These are phyloP conservation scores for Crataegus laevigata DNA, from an alignment of 306 rosid species.

Conservation along the genomic window DNA sequence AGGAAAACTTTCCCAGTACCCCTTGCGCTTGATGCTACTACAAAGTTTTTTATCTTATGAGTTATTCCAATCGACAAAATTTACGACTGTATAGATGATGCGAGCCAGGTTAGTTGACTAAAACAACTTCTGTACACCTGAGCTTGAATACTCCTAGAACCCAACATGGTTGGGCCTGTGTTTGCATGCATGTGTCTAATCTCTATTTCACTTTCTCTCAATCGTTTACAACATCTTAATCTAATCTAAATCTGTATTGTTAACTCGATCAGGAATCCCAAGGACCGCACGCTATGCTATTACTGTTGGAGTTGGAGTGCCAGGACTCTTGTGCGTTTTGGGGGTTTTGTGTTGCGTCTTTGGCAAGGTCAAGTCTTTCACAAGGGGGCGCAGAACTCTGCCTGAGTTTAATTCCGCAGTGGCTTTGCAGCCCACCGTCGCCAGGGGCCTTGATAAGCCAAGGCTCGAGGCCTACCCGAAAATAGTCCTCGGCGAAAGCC, in stretches of 20 bases:
- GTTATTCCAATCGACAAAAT: neutral
- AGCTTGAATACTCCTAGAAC: too few relatives aligned
- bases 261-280: conserved; percentile 38
- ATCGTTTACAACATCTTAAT: neutral
- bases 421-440: conserved; percentile 13
- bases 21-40: neutral
- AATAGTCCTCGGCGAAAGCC: conserved; percentile 43
- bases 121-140: too few relatives aligned
- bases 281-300: conserved; percentile 39
- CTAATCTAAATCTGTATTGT: neutral
- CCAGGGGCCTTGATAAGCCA: conserved; percentile 41
- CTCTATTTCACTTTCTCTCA: neutral
- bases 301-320: conserved; percentile 40
- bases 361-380: conserved; percentile 19
- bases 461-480: conserved; percentile 60
- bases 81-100: neutral
- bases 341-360: conserved; percentile 32
- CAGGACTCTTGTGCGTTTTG: conserved; percentile 26
- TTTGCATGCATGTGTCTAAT: neutral
- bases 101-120: too few relatives aligned
- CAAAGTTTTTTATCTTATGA: neutral
- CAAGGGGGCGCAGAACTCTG: conserved; percentile 2
- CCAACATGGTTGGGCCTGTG: neutral
- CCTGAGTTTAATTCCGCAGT: conserved; percentile 35
- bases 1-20: too few relatives aligned